Percentiles rank a stretch among this genome's conserved stretches.
phyloP scores from a whole-genome alignment of 441 rosid genomes.

The Pelargonium myrrhifolium region DNA sequence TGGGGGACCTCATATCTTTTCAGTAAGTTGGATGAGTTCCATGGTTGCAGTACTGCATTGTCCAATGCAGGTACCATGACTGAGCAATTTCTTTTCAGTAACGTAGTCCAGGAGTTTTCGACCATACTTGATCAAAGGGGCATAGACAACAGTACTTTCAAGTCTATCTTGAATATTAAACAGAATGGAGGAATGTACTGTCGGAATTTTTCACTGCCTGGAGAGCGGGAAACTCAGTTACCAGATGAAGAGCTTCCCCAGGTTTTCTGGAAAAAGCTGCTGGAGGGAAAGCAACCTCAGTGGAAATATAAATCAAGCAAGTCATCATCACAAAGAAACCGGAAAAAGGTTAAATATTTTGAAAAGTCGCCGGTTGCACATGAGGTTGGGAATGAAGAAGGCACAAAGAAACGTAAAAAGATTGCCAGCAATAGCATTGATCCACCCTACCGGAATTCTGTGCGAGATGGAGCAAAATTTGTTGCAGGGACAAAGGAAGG shows the following conservation, averaged over 20 bases:
- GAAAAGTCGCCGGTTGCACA: conserved; percentile 19
- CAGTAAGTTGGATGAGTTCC: conserved; percentile 57
- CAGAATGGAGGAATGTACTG: conserved; percentile 47
- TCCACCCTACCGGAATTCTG: too few species aligned
- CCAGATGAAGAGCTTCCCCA: conserved; percentile 51
- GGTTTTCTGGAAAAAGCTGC: conserved; percentile 62
- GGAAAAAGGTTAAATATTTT: conserved; percentile 50
- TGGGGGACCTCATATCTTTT: conserved; percentile 77
- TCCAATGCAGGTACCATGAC: conserved; percentile 21
- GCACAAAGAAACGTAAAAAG: too few species aligned
- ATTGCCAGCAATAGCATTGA: too few species aligned
- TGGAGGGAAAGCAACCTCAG: conserved; percentile 46
- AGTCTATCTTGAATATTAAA: conserved; percentile 46
- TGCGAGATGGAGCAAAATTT: too few species aligned
- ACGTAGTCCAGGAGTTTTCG: conserved; percentile 47
- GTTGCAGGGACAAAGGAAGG: too few species aligned
- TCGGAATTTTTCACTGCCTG: conserved; percentile 42
- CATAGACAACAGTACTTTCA: conserved; percentile 28
- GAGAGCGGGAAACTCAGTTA: conserved; percentile 49
- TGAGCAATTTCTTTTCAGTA: conserved; percentile 32
- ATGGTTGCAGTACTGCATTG: conserved; percentile 18
- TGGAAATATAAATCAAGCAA: conserved; percentile 48
- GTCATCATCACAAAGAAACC: conserved; percentile 50
- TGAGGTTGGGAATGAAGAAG: too few species aligned
- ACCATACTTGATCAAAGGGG: conserved; percentile 39